Conservation (phyloP, 331 rosid species). For the Malus hybrid region DNA sequence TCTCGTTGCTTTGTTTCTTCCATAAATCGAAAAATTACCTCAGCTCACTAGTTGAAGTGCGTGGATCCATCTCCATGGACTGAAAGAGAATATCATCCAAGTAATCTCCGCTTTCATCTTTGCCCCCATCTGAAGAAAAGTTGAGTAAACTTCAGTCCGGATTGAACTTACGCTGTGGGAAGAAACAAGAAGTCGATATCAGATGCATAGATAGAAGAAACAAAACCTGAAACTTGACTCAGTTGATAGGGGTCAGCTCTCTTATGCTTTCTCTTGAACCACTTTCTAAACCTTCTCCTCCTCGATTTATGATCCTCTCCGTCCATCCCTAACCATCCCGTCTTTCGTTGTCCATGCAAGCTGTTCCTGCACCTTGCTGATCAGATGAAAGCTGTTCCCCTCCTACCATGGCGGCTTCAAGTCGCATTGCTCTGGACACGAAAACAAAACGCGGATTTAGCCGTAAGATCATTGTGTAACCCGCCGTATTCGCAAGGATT, state of each 20-base stretch:
- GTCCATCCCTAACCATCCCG: conserved; percentile 33
- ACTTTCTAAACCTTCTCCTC: conserved; percentile 35
- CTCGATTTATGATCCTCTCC: conserved; percentile 32
- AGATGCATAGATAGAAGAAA: background rate
- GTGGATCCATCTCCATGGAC: conserved; percentile 52
- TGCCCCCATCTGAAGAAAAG: conserved; percentile 40
- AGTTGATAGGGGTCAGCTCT: conserved; percentile 33
- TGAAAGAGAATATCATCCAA: conserved; percentile 28
- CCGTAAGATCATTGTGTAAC: conserved; percentile 25
- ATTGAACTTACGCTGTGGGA: background rate
- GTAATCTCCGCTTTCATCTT: conserved; percentile 35
- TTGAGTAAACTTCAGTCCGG: background rate
- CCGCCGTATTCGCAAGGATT: conserved; percentile 25
- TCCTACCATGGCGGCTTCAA: conserved; percentile 1
- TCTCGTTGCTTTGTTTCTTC: background rate
- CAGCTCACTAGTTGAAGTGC: conserved; percentile 53
- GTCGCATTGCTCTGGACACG: background rate
- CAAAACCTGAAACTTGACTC: conserved; percentile 47
- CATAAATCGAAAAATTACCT: conserved; percentile 34
- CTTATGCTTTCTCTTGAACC: conserved; percentile 45
- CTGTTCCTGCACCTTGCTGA: background rate
- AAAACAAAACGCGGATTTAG: background rate
- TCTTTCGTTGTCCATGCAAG: conserved; percentile 11
- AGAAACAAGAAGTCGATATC: background rate
- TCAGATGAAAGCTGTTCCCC: background rate